Evolutionary conservation across 352 stramenopile species (phyloP).

Genomic region (Achlya hypogyna): DNA sequence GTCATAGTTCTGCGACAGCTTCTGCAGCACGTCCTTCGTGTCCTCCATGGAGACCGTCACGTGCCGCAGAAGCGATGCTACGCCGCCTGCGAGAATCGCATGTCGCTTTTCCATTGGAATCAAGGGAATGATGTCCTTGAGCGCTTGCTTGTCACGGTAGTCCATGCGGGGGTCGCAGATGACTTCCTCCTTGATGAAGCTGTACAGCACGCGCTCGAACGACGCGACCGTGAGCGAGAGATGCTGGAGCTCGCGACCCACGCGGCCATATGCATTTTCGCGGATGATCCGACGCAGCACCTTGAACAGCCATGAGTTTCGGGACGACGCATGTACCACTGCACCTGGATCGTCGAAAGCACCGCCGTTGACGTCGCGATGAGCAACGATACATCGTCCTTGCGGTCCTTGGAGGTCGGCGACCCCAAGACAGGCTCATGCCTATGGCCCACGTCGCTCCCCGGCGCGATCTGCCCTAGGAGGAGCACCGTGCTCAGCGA

Average conservation of each 20-base stretch:
- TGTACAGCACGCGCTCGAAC: slow-evolving; percentile 79
- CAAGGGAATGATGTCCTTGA: slow-evolving; percentile 84
- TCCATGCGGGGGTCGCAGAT: slow-evolving; percentile 49
- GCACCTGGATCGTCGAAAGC: slow-evolving; percentile 18
- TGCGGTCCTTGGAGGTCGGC: not conserved
- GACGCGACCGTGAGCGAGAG: slow-evolving; percentile 76
- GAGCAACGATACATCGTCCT: slow-evolving; percentile 12
- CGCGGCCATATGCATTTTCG: slow-evolving; percentile 70
- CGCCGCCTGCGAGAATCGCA: slow-evolving; percentile 69
- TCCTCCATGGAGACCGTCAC: slow-evolving; percentile 77
- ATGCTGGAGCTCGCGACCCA: slow-evolving; percentile 78
- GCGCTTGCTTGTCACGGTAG: slow-evolving; percentile 66
- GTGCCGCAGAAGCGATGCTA: slow-evolving; percentile 69
- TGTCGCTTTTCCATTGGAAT: slow-evolving; percentile 73
- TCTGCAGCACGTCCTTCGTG: slow-evolving; percentile 63
- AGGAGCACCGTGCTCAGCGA: slow-evolving; percentile 80
- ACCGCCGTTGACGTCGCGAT: slow-evolving; percentile 13
- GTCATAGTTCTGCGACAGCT: slow-evolving; percentile 76
- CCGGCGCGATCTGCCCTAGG: slow-evolving; percentile 31
- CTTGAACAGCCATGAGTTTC: slow-evolving; percentile 11
- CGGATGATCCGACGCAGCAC: slow-evolving; percentile 76
- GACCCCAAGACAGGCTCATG: not conserved
- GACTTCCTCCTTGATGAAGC: slow-evolving; percentile 85
- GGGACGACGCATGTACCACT: not conserved
- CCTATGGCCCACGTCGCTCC: not conserved